Percentiles rank a stretch among this genome's conserved stretches.
These are phyloP conservation scores for Saturnispora gosingensis DNA, from an alignment of 805 yeast species.

Conservation along the genomic window DNA sequence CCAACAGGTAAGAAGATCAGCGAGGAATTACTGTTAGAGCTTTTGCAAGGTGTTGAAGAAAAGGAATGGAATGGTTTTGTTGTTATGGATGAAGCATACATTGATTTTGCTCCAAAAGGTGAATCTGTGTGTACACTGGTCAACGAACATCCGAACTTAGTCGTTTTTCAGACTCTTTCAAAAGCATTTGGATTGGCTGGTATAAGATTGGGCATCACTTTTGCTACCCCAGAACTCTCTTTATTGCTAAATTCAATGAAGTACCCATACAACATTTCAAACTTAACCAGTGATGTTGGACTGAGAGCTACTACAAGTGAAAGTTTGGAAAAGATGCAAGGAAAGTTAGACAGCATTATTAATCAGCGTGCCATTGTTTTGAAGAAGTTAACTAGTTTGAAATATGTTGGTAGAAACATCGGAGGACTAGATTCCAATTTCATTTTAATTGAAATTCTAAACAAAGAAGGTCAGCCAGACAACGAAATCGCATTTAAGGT, in stretches of 20 bases:
- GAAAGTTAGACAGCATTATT: constrained; percentile 39
- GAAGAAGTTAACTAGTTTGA: constrained; percentile 42
- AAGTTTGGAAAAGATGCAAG: constrained; percentile 52
- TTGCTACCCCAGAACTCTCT: constrained; percentile 50
- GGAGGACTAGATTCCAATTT: constrained; percentile 89
- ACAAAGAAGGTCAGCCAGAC: constrained; percentile 52
- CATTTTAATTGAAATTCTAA: constrained; percentile 61
- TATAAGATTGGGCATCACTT: constrained; percentile 80
- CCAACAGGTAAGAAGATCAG: constrained; percentile 74
- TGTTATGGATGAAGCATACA: constrained; percentile 90
- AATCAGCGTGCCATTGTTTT: constrained; percentile 49
- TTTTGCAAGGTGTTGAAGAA: constrained; percentile 32
- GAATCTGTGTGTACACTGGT: constrained; percentile 72
- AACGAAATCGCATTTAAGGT: constrained; percentile 56
- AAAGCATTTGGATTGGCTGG: constrained; percentile 97
- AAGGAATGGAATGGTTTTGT: constrained; percentile 64
- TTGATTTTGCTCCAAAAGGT: constrained; percentile 68
- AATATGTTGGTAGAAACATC: constrained; percentile 61
- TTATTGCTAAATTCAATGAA: constrained; percentile 76
- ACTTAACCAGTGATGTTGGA: constrained; percentile 70
- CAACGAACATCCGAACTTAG: constrained; percentile 70
- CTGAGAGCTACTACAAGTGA: constrained; percentile 54
- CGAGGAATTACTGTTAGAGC: constrained; percentile 36
- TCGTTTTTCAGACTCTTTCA: constrained; percentile 85
- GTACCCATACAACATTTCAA: constrained; percentile 91